These are phyloP conservation scores for Narthecium ossifragum DNA, from an alignment of 106 monocot species.

Conservation along the genomic window DNA sequence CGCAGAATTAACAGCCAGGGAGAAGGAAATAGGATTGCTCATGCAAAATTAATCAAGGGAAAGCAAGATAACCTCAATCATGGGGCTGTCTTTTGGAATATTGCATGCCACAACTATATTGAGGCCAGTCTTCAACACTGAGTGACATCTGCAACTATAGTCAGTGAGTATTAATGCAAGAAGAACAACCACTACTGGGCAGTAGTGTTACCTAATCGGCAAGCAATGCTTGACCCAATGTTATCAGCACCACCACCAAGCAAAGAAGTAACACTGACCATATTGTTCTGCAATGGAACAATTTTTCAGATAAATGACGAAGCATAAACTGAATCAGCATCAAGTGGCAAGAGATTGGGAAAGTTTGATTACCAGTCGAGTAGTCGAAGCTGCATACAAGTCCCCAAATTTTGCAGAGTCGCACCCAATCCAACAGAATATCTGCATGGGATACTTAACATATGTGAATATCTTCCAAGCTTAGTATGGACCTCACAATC, in stretches of 20 bases:
- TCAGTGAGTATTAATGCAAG: not conserved
- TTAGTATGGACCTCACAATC: no score
- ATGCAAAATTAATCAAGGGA: no score
- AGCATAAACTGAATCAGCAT: not conserved
- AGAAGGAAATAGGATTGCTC: no score
- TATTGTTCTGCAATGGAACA: slow-evolving; percentile 31
- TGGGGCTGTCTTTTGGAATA: slow-evolving; percentile 73
- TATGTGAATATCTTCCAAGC: not conserved
- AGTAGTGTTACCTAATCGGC: slow-evolving; percentile 34
- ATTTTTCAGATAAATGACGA: not conserved
- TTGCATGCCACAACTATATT: slow-evolving; percentile 69
- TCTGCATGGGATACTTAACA: slow-evolving; percentile 17
- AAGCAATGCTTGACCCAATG: slow-evolving; percentile 59
- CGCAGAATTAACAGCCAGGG: no score
- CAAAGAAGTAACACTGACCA: slow-evolving; percentile 50
- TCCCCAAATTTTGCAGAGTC: slow-evolving; percentile 64
- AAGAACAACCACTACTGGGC: not conserved
- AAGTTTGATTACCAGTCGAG: slow-evolving; percentile 35
- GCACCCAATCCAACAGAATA: slow-evolving; percentile 72
- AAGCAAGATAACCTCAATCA: slow-evolving; percentile 52
- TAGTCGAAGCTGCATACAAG: slow-evolving; percentile 60
- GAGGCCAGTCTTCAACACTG: slow-evolving; percentile 55
- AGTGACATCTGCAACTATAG: slow-evolving; percentile 2
- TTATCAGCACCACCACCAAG: slow-evolving; percentile 52
- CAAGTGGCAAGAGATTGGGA: not conserved